phyloP scores from a whole-genome alignment of 495 filamentous ascomycete genomes.

The Arthonia radiata region DNA sequence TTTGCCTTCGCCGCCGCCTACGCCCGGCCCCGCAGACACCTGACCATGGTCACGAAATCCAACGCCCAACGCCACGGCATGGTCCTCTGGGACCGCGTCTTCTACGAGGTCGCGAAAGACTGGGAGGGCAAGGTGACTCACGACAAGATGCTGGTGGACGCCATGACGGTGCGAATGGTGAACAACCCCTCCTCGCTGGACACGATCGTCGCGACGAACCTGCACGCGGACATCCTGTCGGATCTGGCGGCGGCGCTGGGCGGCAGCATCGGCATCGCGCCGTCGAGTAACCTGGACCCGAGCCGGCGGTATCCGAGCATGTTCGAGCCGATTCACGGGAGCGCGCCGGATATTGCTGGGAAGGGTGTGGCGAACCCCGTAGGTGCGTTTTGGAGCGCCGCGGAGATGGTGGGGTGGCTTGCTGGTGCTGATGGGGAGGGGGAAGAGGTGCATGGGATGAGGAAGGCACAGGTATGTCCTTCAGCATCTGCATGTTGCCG shows the following conservation, averaged over 20 bases:
- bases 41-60: slow-evolving; percentile 34
- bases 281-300: slow-evolving; percentile 39
- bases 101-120: slow-evolving; percentile 18
- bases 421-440: slow-evolving; percentile 26
- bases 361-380: slow-evolving; percentile 50
- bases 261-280: slow-evolving; percentile 31
- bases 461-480: too few relatives aligned
- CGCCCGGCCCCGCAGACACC: slow-evolving; percentile 20
- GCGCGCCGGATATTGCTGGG: slow-evolving; percentile 47
- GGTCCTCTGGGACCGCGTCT: slow-evolving; percentile 32
- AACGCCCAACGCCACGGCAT: slow-evolving; percentile 33
- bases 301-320: slow-evolving; percentile 33
- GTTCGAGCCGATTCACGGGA: slow-evolving; percentile 45
- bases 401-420: slow-evolving; percentile 44
- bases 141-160: slow-evolving; percentile 35
- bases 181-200: slow-evolving; percentile 26
- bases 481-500: too few relatives aligned
- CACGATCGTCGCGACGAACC: slow-evolving; percentile 30
- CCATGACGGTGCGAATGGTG: slow-evolving; percentile 33
- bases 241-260: slow-evolving; percentile 31
- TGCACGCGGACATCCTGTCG: slow-evolving; percentile 32
- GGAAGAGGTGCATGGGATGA: slow-evolving; percentile 22
- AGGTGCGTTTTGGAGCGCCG: slow-evolving; percentile 42
- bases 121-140: slow-evolving; percentile 21
- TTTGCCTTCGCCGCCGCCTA: slow-evolving; percentile 29